A percentile compares a stretch with the other conserved stretches of the same genome.
Conservation (phyloP, 1,284 basidiomycete genomes). For the Irpex rosettiformis region DNA sequence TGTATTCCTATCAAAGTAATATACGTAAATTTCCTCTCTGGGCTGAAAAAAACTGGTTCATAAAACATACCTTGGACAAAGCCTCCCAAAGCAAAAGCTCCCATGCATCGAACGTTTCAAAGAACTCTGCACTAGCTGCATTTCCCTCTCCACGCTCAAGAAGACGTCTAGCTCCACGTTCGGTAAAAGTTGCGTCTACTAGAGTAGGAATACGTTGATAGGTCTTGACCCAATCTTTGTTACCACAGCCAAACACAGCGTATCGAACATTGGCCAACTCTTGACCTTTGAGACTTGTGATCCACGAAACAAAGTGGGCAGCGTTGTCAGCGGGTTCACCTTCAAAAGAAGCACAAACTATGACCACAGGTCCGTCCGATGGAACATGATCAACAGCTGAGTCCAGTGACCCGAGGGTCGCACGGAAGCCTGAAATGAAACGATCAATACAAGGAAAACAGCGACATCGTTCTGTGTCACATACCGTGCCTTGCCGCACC, state of each 20-base stretch:
- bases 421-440: constrained; percentile 34
- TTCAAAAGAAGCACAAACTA: constrained; percentile 50
- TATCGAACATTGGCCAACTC: constrained; percentile 36
- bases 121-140: constrained; percentile 40
- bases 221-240: constrained; percentile 50
- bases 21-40: not conserved
- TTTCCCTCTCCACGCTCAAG: constrained; percentile 41
- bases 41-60: too few species aligned
- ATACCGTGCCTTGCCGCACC: constrained; percentile 37
- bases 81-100: constrained; percentile 39
- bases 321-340: constrained; percentile 50
- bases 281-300: constrained; percentile 29
- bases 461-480: not conserved
- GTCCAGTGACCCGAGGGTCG: constrained; percentile 40
- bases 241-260: constrained; percentile 51
- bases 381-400: constrained; percentile 36
- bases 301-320: constrained; percentile 39
- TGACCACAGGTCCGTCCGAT: constrained; percentile 42
- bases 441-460: not conserved
- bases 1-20: not conserved
- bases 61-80: constrained; percentile 30
- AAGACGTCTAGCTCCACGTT: constrained; percentile 38
- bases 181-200: constrained; percentile 36
- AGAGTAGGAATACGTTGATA: constrained; percentile 48
- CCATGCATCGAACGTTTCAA: constrained; percentile 45